These are phyloP conservation scores for Saprolegnia parasitica DNA, from an alignment of 352 stramenopile species.

Conservation along the genomic window DNA sequence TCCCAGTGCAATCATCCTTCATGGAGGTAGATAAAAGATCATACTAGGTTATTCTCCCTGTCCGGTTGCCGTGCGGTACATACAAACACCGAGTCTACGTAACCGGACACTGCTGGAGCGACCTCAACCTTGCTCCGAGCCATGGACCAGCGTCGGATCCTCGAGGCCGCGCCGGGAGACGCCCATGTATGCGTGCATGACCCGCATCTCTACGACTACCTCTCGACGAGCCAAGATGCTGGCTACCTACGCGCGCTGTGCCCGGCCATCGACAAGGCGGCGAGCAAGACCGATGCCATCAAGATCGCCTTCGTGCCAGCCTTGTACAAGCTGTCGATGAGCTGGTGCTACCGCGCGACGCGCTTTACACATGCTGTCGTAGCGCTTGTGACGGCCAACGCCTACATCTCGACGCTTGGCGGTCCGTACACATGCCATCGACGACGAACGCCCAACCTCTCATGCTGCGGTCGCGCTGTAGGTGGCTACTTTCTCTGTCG, in stretches of 20 bases:
- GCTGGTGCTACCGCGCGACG: slow-evolving; percentile 57
- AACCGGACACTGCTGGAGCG: neutral
- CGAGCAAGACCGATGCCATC: neutral
- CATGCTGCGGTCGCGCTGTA: neutral
- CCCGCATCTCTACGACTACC: slow-evolving; percentile 6
- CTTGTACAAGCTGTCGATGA: slow-evolving; percentile 48
- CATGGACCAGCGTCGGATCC: neutral
- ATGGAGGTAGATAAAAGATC: neutral
- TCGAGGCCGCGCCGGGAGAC: neutral
- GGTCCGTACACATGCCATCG: slow-evolving; percentile 30
- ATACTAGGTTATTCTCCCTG: neutral
- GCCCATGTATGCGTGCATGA: slow-evolving; percentile 20
- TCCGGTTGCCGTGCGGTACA: no score
- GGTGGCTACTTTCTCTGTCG: slow-evolving; percentile 68
- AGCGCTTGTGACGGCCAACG: slow-evolving; percentile 72
- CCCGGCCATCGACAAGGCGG: slow-evolving; percentile 21
- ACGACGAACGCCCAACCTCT: neutral
- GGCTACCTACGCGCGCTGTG: neutral
- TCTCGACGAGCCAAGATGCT: slow-evolving; percentile 7
- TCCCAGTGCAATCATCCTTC: no score
- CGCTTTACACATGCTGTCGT: slow-evolving; percentile 63
- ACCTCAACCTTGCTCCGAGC: no score
- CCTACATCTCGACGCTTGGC: slow-evolving; percentile 78
- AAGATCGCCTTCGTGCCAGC: slow-evolving; percentile 10
- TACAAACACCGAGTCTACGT: neutral